phyloP scores from a whole-genome alignment of 2,329 filamentous ascomycete genomes.

The Penicillium glabrum region DNA sequence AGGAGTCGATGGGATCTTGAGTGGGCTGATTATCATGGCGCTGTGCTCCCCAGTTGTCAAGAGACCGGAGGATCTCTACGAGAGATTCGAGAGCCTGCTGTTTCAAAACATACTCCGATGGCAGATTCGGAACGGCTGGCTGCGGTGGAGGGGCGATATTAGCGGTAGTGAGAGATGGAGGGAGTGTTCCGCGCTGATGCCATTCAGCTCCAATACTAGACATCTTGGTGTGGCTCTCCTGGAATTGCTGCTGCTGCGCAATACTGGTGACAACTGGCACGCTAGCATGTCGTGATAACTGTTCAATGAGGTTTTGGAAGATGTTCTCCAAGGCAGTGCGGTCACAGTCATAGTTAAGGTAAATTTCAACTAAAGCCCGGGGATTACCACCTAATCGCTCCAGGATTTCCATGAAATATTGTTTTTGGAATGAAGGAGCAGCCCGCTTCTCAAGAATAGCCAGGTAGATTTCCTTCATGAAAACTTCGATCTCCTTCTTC shows the following conservation, averaged over 20 bases:
- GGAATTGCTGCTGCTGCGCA: slow-evolving; percentile 79
- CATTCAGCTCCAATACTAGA: slow-evolving; percentile 68
- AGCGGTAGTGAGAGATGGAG: slow-evolving; percentile 79
- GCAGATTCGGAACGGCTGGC: slow-evolving; percentile 62
- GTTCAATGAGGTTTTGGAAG: slow-evolving; percentile 90
- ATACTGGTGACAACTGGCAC: slow-evolving; percentile 72
- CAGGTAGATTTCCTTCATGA: slow-evolving; percentile 95
- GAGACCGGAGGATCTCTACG: slow-evolving; percentile 81
- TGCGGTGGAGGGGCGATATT: slow-evolving; percentile 61
- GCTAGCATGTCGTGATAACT: slow-evolving; percentile 83
- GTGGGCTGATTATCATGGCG: slow-evolving; percentile 55
- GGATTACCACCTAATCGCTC: slow-evolving; percentile 83
- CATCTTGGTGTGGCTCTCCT: slow-evolving; percentile 69
- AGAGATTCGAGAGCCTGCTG: slow-evolving; percentile 83
- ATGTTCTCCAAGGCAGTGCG: slow-evolving; percentile 91
- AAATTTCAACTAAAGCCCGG: slow-evolving; percentile 86
- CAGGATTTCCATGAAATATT: slow-evolving; percentile 84
- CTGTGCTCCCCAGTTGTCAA: slow-evolving; percentile 90
- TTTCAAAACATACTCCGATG: slow-evolving; percentile 88
- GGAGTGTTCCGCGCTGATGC: slow-evolving; percentile 81
- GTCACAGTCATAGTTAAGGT: slow-evolving; percentile 98
- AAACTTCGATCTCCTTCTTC: slow-evolving; percentile 98
- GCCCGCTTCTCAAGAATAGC: slow-evolving; percentile 85
- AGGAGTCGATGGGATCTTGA: slow-evolving; percentile 43
- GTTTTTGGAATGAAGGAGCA: slow-evolving; percentile 85